Evolutionary conservation across 108 stramenopile species (phyloP).

Genomic region (Discostella stelligeroides): DNA sequence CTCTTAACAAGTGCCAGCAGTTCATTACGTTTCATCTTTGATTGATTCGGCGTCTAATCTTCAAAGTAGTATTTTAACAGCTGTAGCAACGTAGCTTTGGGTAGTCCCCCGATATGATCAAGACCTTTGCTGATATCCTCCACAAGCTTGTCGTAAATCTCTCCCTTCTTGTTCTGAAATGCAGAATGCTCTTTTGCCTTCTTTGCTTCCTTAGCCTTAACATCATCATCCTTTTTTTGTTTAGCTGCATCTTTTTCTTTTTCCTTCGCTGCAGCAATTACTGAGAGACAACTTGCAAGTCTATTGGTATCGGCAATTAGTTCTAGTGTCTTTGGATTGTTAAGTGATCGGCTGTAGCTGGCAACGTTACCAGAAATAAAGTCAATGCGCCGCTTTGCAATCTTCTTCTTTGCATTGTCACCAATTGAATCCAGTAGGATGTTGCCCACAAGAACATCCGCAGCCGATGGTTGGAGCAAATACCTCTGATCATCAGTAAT

Average conservation of each 20-base stretch:
- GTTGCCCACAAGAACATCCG: slow-evolving; percentile 9
- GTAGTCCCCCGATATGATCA: no score
- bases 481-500: slow-evolving; percentile 1
- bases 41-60: no score
- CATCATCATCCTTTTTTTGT: neutral
- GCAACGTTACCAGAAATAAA: slow-evolving; percentile 11
- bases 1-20: no score
- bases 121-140: neutral
- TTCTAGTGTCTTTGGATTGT: neutral
- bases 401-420: slow-evolving; percentile 7
- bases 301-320: neutral
- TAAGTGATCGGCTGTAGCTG: slow-evolving; percentile 1
- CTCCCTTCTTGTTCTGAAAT: neutral
- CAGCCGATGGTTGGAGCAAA: slow-evolving; percentile 6
- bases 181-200: neutral
- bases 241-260: slow-evolving; percentile 5
- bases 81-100: neutral
- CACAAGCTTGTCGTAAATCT: neutral
- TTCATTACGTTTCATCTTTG: no score
- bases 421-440: slow-evolving; percentile 3
- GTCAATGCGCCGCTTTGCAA: slow-evolving; percentile 11
- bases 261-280: neutral
- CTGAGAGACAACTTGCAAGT: neutral
- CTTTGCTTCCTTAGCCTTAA: slow-evolving; percentile 7
- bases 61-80: slow-evolving; percentile 1